Conservation (phyloP, 1,284 basidiomycete genomes). For the Bjerkandera adusta region DNA sequence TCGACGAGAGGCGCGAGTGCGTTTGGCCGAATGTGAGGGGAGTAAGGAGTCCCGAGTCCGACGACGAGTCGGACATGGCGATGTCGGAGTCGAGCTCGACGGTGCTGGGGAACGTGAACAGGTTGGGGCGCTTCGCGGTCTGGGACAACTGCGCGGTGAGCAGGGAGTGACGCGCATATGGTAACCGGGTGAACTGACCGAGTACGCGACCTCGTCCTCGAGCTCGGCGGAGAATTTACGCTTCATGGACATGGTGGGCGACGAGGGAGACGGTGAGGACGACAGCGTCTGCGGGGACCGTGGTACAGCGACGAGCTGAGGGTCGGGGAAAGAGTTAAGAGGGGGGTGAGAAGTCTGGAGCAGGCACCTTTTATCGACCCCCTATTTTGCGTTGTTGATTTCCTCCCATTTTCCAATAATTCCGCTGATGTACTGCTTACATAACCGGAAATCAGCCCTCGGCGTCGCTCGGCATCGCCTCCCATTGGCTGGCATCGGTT, state of each 20-base stretch:
- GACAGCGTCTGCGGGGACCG: constrained; percentile 4
- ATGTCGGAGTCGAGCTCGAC: constrained; percentile 57
- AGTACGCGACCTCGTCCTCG: constrained; percentile 44
- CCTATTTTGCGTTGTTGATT: constrained; percentile 29
- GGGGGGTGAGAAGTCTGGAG: constrained; percentile 19
- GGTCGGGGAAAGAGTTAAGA: constrained; percentile 24
- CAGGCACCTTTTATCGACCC: constrained; percentile 22
- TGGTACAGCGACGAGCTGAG: constrained; percentile 10
- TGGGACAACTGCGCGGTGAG: constrained; percentile 22
- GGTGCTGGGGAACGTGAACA: constrained; percentile 65
- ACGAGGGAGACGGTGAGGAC: constrained; percentile 6
- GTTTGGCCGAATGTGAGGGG: constrained; percentile 44
- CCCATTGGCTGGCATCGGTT: constrained; percentile 7
- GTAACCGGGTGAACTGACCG: constrained; percentile 29
- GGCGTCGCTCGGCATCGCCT: constrained; percentile 7
- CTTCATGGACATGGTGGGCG: constrained; percentile 57
- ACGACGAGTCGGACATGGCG: constrained; percentile 59
- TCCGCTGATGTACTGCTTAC: too few species aligned
- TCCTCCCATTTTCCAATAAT: too few species aligned
- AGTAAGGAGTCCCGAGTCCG: constrained; percentile 46
- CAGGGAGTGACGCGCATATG: background rate
- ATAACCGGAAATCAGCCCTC: constrained; percentile 12
- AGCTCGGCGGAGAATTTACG: constrained; percentile 66
- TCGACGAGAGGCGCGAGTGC: constrained; percentile 66
- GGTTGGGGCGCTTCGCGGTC: constrained; percentile 67